Evolutionary conservation across 2,329 filamentous ascomycete genomes (phyloP).

Genomic region (Exophiala sp.): DNA sequence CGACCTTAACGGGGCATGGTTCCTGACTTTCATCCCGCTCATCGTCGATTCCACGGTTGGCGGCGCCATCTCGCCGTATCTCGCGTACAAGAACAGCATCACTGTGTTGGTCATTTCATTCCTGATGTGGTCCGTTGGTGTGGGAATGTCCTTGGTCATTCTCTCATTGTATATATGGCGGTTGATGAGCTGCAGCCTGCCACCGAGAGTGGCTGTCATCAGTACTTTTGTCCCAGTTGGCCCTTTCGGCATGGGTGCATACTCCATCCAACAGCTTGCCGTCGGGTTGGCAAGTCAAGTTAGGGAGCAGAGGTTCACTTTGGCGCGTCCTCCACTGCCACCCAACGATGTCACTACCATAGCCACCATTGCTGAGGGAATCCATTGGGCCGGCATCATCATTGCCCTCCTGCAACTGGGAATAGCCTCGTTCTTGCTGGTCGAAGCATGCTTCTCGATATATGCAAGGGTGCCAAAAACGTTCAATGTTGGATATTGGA

Average conservation of each 20-base stretch:
- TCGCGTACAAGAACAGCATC: conserved; percentile 8
- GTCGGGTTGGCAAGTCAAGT: conserved; percentile 23
- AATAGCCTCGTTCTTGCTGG: conserved; percentile 28
- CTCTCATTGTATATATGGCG: conserved; percentile 68
- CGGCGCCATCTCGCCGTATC: conserved; percentile 11
- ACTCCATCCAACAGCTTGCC: conserved; percentile 22
- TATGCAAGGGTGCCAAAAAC: conserved; percentile 17
- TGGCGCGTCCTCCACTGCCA: conserved; percentile 16
- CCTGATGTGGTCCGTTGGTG: conserved; percentile 20
- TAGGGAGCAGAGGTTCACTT: conserved; percentile 12
- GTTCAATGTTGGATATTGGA: conserved; percentile 29
- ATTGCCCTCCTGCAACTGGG: conserved; percentile 24
- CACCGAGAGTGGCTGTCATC: conserved; percentile 63
- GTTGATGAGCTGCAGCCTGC: conserved; percentile 62
- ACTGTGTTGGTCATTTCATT: conserved; percentile 18
- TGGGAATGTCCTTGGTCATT: conserved; percentile 38
- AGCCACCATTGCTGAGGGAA: conserved; percentile 21
- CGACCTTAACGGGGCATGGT: conserved; percentile 25
- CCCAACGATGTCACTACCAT: conserved; percentile 11
- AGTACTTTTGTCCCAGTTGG: conserved; percentile 65
- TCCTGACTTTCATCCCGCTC: conserved; percentile 21
- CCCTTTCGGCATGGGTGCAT: conserved; percentile 52
- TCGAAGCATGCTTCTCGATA: conserved; percentile 22
- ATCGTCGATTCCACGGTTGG: conserved; percentile 22
- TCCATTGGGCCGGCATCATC: conserved; percentile 29